Evolutionary conservation across 257 asterid species (phyloP), one percentile per base, ranked within the genome.

Genomic region (Dorcoceras hygrometricum): DNA sequence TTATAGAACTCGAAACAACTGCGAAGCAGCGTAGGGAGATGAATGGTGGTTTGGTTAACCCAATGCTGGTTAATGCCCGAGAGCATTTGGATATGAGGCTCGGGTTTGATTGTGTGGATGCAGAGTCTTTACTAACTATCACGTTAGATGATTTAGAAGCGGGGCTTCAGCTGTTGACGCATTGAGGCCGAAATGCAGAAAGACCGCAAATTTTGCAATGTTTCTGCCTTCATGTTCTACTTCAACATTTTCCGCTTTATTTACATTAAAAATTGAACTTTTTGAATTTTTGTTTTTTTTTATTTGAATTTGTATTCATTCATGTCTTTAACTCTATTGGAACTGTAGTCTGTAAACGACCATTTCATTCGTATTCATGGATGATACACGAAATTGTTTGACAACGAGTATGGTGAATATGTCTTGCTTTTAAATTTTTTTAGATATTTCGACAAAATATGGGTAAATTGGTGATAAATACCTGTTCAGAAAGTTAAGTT

Each of bases 41-140:
- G 97, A 93, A 93, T 28, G 99, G 97, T 65, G 97, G 99, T 67
- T 75, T 90, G 62, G 57, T 90, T 1, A 89, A 84, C 68, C 97
- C 92, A 4, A 75, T 86, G 93, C 80, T 92, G 3, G 89, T 86
- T 28, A 93, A 86, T 63, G 95, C 95, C 2, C 77, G 95, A 77
- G 99, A 90, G 72, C 76, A 76, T 77, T 70, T 93, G 84, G 99
- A 93, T 73, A 61, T 83, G 77, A 88, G 97, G 86, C 80, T 82
- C 63, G 78, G 71, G 79, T 82, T 86, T 62, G 95, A 90, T 16
- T 88, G 95, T 66, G 67, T 82, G 59, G 95, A 87, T 34, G 57
- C 70, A 24, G 91, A 90, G 24, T 79, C 86, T 68, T 76, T 93
- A 66, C 82, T 85, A 16, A 87, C 97, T 0, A 85, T 93, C 61